These are phyloP conservation scores for Jamesozyma spencerorum DNA, from an alignment of 805 yeast species.

Conservation along the genomic window DNA sequence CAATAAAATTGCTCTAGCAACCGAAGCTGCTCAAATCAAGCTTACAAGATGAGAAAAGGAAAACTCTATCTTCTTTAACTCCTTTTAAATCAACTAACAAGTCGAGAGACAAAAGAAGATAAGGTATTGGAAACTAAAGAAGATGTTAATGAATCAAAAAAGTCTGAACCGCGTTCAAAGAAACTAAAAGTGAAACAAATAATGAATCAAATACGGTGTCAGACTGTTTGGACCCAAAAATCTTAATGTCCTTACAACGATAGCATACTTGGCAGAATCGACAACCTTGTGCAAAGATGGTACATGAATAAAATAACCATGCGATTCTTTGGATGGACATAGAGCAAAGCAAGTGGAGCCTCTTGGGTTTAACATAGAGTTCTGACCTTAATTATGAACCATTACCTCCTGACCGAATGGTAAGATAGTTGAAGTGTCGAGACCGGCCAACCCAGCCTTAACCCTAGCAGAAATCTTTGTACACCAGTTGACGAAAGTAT, in stretches of 20 bases:
- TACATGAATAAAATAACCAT: slow-evolving; percentile 5
- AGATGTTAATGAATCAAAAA: too few species aligned
- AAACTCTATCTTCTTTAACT: too few species aligned
- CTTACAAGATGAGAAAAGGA: too few species aligned
- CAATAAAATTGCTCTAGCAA: not conserved
- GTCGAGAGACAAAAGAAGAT: too few species aligned
- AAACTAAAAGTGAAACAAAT: too few species aligned
- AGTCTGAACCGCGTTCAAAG: too few species aligned
- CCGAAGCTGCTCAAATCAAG: too few species aligned
- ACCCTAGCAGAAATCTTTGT: not conserved
- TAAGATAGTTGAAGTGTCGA: slow-evolving; percentile 4
- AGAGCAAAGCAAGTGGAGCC: slow-evolving; percentile 3
- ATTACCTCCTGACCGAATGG: slow-evolving; percentile 10
- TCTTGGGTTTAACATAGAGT: not conserved
- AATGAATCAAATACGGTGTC: too few species aligned
- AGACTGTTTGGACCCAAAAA: too few species aligned
- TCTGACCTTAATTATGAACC: not conserved
- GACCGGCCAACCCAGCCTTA: slow-evolving; percentile 5
- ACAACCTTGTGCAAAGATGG: slow-evolving; percentile 1
- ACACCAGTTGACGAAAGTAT: slow-evolving; percentile 1
- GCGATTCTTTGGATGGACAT: slow-evolving; percentile 5
- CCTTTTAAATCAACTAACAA: too few species aligned
- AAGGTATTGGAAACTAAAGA: too few species aligned
- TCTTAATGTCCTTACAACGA: too few species aligned
- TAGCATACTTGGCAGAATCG: slow-evolving; percentile 4